A percentile compares a stretch with the other conserved stretches of the same genome.
These are phyloP conservation scores for Ustilago crameri DNA, from an alignment of 1,284 basidiomycete genomes.

Conservation along the genomic window DNA sequence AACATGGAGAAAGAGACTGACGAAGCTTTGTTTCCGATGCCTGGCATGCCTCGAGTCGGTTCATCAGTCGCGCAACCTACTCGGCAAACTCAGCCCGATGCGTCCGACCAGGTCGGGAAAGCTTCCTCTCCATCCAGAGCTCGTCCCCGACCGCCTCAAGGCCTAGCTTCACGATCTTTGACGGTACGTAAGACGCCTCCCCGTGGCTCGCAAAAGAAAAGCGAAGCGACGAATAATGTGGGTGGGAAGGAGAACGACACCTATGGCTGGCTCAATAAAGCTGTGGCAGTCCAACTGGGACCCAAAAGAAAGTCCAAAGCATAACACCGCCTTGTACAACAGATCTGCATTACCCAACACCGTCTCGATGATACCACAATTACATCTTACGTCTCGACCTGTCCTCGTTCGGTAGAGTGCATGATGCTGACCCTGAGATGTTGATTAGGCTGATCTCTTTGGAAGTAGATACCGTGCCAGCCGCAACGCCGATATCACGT, in stretches of 20 bases:
- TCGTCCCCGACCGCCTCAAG: background rate
- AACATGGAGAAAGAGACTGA: constrained; percentile 43
- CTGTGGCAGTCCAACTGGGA: constrained; percentile 6
- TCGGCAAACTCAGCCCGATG: background rate
- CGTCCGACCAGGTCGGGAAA: background rate
- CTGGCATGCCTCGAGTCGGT: constrained; percentile 10
- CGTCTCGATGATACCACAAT: background rate
- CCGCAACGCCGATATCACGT: too few species aligned
- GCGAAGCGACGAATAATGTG: background rate
- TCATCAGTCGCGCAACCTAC: too few species aligned
- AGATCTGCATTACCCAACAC: background rate
- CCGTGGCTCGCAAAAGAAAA: background rate
- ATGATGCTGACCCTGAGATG: too few species aligned
- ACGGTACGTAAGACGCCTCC: background rate
- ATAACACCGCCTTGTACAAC: background rate
- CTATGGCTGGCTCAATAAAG: constrained; percentile 19
- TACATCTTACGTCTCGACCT: too few species aligned
- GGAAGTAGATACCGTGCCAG: too few species aligned
- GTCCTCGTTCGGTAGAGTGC: too few species aligned
- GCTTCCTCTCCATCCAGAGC: background rate
- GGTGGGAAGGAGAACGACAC: background rate
- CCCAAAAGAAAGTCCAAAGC: constrained; percentile 25
- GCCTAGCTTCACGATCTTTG: too few species aligned
- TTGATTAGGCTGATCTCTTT: too few species aligned
- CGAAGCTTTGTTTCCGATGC: constrained; percentile 46